Base-by-base conservation (phyloP, 495 filamentous ascomycete genomes). In the Hypoxylon cercidicola region DNA sequence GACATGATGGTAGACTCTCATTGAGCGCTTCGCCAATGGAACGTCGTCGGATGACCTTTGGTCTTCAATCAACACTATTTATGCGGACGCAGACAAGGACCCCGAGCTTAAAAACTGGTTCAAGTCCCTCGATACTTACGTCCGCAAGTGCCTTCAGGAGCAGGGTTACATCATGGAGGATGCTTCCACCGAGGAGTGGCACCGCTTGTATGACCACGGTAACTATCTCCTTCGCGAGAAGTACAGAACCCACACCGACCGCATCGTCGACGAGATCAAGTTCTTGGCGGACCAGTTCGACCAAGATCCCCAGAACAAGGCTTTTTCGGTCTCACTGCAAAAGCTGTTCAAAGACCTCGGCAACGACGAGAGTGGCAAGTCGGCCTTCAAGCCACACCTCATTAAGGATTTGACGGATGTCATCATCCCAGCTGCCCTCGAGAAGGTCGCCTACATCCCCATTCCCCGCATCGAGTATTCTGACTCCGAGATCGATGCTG, bases 21-120 rank as follows among this genome's bases (percentile, higher is more conserved):
- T 98, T 61, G 96, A 99, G 81, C 89, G 95, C 45, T 98, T 97
- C 66, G 95, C 95, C 72, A 98, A 98, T 77, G 88, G 87, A 74
- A 99, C 95, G 7, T 97, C 93, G 1, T 81, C 85, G 37, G 89
- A 96, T 62, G 92, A 96, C 73, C 76, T 98, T 34, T 90, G 96
- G 74, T 89, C 89, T 43, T 87, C 94, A 1, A 88, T 99, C 73
- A 90, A 96, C 70, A 84, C 82, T 54, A 88, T 99, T 63, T 99
- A 98, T 77, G 77, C 81, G n/a, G 93, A 97, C 79, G 91, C 95
- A 6, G 93, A 98, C 67, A 83, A 82, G 16, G 95, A 99, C 64
- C 89, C 91, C 0, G 92, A 97, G 68, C 85, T 99, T 28, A 91
- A 88, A 66, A 79, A 86, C 40, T 99, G 93, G 93, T 98, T 98